Percentiles rank a stretch among this genome's conserved stretches.
Conservation (phyloP, 2,329 filamentous ascomycete species). For the Colletotrichum lupini region DNA sequence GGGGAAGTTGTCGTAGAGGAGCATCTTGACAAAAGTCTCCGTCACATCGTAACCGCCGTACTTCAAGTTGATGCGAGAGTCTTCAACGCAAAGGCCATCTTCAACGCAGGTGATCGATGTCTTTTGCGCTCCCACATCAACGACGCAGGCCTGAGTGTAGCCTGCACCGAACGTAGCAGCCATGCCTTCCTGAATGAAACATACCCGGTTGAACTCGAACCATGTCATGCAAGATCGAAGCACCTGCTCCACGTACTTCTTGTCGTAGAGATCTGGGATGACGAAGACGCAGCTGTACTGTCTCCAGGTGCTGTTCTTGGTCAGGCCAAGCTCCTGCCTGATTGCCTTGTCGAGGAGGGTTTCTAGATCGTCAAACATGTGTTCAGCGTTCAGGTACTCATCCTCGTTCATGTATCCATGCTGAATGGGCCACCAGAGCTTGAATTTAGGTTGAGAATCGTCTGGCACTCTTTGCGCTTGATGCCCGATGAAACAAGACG, state of each 20-base stretch:
- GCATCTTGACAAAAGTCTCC: conserved; percentile 96
- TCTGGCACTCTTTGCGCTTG: conserved; percentile 90
- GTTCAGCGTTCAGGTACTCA: conserved; percentile 83
- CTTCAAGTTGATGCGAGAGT: conserved; percentile 95
- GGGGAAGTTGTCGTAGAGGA: conserved; percentile 95
- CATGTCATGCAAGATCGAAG: conserved; percentile 88
- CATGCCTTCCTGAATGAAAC: conserved; percentile 96
- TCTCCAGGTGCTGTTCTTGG: conserved; percentile 81
- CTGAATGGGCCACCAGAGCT: conserved; percentile 90
- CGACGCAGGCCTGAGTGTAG: conserved; percentile 92
- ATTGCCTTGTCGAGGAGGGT: conserved; percentile 88
- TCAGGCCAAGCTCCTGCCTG: conserved; percentile 83
- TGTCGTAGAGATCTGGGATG: conserved; percentile 96
- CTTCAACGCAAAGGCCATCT: conserved; percentile 93
- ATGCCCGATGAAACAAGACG: conserved; percentile 80
- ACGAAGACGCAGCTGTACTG: conserved; percentile 98
- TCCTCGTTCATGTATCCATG: conserved; percentile 90
- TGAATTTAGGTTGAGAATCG: conserved; percentile 88
- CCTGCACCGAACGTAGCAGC: conserved; percentile 95
- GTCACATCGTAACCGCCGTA: conserved; percentile 94
- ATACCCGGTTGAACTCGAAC: conserved; percentile 89
- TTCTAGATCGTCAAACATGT: conserved; percentile 88
- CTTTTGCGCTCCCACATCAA: conserved; percentile 97
- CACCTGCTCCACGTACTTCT: conserved; percentile 86
- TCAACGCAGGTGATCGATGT: conserved; percentile 97